phyloP scores from a whole-genome alignment of 2,329 filamentous ascomycete genomes.

The Aspergillus calidoustus region DNA sequence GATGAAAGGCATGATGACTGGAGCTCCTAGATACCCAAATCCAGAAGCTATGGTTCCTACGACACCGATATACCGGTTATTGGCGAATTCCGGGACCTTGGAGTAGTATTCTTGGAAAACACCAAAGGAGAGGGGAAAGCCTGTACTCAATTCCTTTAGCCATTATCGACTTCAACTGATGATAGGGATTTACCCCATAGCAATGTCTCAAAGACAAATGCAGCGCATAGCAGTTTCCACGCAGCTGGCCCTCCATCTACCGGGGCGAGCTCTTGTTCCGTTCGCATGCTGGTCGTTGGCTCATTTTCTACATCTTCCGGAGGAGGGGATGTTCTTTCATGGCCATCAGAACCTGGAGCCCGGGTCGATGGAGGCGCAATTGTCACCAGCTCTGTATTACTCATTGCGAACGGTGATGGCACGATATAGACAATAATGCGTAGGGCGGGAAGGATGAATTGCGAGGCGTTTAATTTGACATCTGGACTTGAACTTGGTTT shows the following conservation, averaged over 20 bases:
- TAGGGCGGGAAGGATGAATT: neutral
- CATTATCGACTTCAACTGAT: neutral
- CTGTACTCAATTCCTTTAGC: slow-evolving; percentile 7
- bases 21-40: slow-evolving; percentile 14
- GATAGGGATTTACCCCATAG: slow-evolving; percentile 9
- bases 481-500: neutral
- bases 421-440: neutral
- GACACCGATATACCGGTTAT: slow-evolving; percentile 24
- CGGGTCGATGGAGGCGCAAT: neutral
- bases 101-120: slow-evolving; percentile 32
- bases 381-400: neutral
- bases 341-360: neutral
- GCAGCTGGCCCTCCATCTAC: slow-evolving; percentile 1
- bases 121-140: slow-evolving; percentile 33
- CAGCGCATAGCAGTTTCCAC: slow-evolving; percentile 12
- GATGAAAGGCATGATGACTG: slow-evolving; percentile 4
- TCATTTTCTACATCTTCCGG: neutral
- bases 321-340: neutral
- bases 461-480: neutral
- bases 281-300: neutral
- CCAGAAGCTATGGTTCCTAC: slow-evolving; percentile 28
- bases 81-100: slow-evolving; percentile 23
- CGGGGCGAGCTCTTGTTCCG: neutral
- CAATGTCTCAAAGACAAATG: slow-evolving; percentile 13
- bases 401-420: neutral